phyloP scores from a whole-genome alignment of 495 filamentous ascomycete species.

The Xylona heveae region DNA sequence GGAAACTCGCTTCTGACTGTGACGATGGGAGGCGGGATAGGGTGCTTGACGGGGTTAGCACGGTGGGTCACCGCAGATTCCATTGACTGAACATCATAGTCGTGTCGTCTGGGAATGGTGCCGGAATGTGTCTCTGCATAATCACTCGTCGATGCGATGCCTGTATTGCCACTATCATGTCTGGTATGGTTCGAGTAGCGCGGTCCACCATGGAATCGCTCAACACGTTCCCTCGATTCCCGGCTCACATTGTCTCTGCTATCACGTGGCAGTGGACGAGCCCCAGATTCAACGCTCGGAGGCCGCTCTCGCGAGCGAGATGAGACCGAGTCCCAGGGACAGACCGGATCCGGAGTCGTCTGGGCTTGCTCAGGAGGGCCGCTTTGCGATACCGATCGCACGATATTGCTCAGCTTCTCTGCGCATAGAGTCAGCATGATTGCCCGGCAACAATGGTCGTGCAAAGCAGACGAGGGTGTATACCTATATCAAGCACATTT shows the following conservation, averaged over 20 bases:
- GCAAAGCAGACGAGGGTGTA: neutral
- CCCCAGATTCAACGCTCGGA: neutral
- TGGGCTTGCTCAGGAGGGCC: conserved; percentile 29
- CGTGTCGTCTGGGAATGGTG: conserved; percentile 43
- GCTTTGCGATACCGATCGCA: conserved; percentile 57
- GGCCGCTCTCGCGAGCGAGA: neutral
- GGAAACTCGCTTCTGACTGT: conserved; percentile 94
- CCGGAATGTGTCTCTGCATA: conserved; percentile 39
- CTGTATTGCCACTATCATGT: conserved; percentile 57
- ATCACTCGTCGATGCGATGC: conserved; percentile 40
- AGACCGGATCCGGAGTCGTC: conserved; percentile 30
- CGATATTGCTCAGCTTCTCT: conserved; percentile 94
- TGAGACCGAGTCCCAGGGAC: conserved; percentile 30
- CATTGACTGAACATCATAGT: conserved; percentile 94
- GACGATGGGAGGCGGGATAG: conserved; percentile 77
- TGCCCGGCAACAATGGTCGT: neutral
- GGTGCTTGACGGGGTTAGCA: conserved; percentile 49
- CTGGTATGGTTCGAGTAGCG: conserved; percentile 36
- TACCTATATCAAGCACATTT: conserved; percentile 88
- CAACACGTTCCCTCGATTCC: conserved; percentile 28
- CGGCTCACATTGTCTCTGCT: conserved; percentile 19
- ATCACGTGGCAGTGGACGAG: neutral
- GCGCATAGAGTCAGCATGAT: too few species aligned
- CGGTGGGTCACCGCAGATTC: conserved; percentile 65
- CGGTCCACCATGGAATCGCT: conserved; percentile 33